A percentile compares a stretch with the other conserved stretches of the same genome.
Conservation (phyloP, 2,329 filamentous ascomycete species). For the Exophiala spinifera region DNA sequence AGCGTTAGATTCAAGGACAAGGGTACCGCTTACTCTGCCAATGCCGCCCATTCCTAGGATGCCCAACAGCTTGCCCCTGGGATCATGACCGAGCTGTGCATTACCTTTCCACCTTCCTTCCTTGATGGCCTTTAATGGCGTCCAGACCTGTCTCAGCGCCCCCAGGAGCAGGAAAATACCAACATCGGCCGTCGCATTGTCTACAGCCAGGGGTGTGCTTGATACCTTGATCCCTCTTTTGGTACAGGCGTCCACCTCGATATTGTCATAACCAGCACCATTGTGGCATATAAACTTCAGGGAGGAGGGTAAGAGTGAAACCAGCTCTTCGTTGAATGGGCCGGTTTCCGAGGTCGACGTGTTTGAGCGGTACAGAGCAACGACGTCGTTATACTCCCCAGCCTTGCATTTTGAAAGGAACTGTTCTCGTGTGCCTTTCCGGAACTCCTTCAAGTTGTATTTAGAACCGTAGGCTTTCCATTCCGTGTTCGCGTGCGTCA, state of each 20-base stretch:
- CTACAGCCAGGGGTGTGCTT: slow-evolving; percentile 46
- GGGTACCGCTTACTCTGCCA: slow-evolving; percentile 38
- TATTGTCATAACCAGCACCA: slow-evolving; percentile 60
- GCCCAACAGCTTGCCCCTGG: slow-evolving; percentile 44
- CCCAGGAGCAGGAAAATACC: slow-evolving; percentile 49
- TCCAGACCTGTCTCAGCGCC: slow-evolving; percentile 44
- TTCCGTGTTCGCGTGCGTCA: slow-evolving; percentile 43
- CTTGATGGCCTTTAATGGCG: slow-evolving; percentile 41
- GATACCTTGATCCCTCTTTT: slow-evolving; percentile 43
- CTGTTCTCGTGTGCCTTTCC: slow-evolving; percentile 51
- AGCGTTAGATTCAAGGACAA: neutral
- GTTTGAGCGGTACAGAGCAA: slow-evolving; percentile 59
- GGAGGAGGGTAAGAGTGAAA: slow-evolving; percentile 44
- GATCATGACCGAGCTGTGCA: slow-evolving; percentile 44
- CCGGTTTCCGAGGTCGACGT: slow-evolving; percentile 50
- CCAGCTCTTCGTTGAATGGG: slow-evolving; percentile 49
- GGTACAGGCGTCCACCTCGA: slow-evolving; percentile 55
- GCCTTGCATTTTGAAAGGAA: slow-evolving; percentile 55
- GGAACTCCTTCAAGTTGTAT: slow-evolving; percentile 51
- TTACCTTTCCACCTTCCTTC: slow-evolving; percentile 44
- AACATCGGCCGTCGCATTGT: slow-evolving; percentile 47
- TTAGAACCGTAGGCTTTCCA: slow-evolving; percentile 43
- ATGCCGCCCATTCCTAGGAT: slow-evolving; percentile 51
- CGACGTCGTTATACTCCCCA: slow-evolving; percentile 55
- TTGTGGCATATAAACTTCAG: slow-evolving; percentile 53